These are phyloP conservation scores for Calonectria leucothoes DNA, from an alignment of 2,329 filamentous ascomycete genomes.

Conservation along the genomic window DNA sequence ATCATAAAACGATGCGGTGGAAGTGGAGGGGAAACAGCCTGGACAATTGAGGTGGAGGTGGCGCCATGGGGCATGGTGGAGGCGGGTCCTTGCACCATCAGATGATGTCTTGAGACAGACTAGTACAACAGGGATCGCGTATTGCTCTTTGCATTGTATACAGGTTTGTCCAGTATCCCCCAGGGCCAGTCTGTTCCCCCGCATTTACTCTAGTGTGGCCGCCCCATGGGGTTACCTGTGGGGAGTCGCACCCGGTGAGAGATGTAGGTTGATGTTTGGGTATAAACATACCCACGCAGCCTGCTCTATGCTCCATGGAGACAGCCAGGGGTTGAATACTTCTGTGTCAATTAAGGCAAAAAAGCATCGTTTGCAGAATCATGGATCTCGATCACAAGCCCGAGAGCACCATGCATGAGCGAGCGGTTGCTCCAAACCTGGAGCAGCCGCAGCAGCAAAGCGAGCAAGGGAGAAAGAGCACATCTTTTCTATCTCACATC, in stretches of 20 bases:
- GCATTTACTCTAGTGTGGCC: background rate
- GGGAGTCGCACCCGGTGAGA: background rate
- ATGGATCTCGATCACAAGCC: slow-evolving; percentile 2
- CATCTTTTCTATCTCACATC: background rate
- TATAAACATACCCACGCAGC: background rate
- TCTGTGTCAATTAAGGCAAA: background rate
- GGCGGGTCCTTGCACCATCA: background rate
- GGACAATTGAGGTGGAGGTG: background rate
- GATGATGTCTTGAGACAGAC: background rate
- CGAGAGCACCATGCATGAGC: background rate
- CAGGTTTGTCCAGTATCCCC: background rate
- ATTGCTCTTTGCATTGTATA: background rate
- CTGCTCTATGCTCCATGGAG: background rate
- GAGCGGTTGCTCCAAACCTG: background rate
- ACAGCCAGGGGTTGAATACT: background rate
- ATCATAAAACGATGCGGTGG: background rate
- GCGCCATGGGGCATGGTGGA: background rate
- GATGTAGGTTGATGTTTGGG: background rate
- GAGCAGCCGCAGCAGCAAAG: background rate
- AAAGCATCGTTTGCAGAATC: background rate
- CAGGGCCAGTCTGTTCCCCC: background rate
- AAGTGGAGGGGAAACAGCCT: background rate
- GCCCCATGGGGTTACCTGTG: background rate
- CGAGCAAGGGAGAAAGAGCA: background rate
- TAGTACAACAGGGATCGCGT: background rate